A percentile compares a stretch with the other conserved stretches of the same genome.
phyloP scores from a whole-genome alignment of 2,329 filamentous ascomycete species.

The Aspergillus floridensis region DNA sequence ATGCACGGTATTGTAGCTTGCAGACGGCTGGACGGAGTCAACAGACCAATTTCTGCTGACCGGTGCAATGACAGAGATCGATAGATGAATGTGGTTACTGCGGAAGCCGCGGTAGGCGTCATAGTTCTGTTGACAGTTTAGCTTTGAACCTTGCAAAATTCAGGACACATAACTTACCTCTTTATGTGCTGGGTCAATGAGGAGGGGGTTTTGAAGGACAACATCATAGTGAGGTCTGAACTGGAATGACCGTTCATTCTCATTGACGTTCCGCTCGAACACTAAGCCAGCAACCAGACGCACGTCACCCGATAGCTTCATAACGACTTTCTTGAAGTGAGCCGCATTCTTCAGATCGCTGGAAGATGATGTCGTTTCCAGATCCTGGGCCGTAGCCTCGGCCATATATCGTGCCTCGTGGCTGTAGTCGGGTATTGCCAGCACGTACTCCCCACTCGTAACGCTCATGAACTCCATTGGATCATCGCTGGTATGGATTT shows the following conservation, averaged over 20 bases:
- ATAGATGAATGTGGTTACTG: conserved; percentile 94
- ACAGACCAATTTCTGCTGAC: conserved; percentile 82
- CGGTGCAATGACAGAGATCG: conserved; percentile 84
- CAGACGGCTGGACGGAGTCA: conserved; percentile 69
- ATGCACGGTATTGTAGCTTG: conserved; percentile 95
- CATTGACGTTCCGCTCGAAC: conserved; percentile 78
- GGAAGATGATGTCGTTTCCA: conserved; percentile 60
- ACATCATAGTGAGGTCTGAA: conserved; percentile 94
- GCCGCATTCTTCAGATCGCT: conserved; percentile 68
- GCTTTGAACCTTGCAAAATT: not conserved
- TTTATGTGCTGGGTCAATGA: conserved; percentile 59
- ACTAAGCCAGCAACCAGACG: conserved; percentile 88
- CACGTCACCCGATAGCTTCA: conserved; percentile 97
- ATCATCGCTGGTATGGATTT: conserved; percentile 78
- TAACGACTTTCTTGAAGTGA: conserved; percentile 96
- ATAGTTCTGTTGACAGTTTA: conserved; percentile 54
- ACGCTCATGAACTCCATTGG: conserved; percentile 93
- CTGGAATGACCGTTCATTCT: conserved; percentile 73
- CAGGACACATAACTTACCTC: conserved; percentile 36
- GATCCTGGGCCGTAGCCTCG: conserved; percentile 47
- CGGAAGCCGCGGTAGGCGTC: conserved; percentile 97
- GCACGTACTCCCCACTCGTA: conserved; percentile 89
- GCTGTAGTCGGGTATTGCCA: conserved; percentile 91
- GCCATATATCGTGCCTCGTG: conserved; percentile 72
- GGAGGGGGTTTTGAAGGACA: conserved; percentile 75